Conservation (phyloP, 2,329 filamentous ascomycete genomes). For the Tolypocladium album region DNA sequence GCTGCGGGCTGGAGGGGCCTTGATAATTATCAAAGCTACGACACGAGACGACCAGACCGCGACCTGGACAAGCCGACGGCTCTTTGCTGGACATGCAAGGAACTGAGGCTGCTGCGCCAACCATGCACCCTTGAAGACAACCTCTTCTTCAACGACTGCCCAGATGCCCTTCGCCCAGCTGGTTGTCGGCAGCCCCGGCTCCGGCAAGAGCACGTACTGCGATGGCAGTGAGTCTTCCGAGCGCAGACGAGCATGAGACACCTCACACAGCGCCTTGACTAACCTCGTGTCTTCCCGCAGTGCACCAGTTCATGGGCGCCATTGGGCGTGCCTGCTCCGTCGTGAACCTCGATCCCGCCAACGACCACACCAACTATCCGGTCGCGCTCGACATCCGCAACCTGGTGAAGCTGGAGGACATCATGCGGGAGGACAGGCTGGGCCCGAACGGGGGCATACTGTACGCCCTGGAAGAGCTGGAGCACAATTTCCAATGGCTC, state of each 20-base stretch:
- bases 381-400: constrained; percentile 85
- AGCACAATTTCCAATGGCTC: constrained; percentile 89
- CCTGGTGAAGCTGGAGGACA: constrained; percentile 81
- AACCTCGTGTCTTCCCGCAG: constrained; percentile 20
- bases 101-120: neutral
- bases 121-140: constrained; percentile 14
- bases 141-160: constrained; percentile 6
- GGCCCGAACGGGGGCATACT: constrained; percentile 89
- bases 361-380: constrained; percentile 82
- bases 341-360: constrained; percentile 94
- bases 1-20: neutral
- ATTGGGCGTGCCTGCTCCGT: constrained; percentile 92
- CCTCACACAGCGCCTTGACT: neutral
- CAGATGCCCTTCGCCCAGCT: constrained; percentile 61
- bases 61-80: neutral
- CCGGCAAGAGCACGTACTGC: constrained; percentile 96
- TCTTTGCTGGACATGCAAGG: neutral
- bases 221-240: constrained; percentile 62
- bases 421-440: constrained; percentile 84
- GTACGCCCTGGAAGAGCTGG: constrained; percentile 90
- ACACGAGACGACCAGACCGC: neutral
- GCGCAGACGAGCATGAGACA: neutral
- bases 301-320: constrained; percentile 96
- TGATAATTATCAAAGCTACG: neutral
- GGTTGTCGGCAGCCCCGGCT: constrained; percentile 85